Conservation (phyloP, 2,329 filamentous ascomycete species). For the Colletotrichum lini region DNA sequence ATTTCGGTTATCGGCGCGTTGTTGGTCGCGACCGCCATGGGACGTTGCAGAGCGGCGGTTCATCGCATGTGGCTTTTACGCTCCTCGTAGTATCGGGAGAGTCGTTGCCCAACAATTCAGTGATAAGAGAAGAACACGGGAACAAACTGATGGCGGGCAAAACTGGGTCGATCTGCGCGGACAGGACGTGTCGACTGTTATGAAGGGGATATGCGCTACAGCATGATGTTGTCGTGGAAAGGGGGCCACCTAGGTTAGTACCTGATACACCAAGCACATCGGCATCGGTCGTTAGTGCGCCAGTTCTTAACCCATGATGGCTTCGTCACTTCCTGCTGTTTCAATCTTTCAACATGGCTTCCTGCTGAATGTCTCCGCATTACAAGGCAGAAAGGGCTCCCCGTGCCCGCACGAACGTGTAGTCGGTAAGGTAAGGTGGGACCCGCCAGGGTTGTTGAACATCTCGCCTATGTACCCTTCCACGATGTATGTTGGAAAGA, state of each 20-base stretch:
- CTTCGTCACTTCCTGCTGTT: neutral
- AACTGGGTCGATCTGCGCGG: neutral
- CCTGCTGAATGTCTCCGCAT: neutral
- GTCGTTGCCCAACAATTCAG: neutral
- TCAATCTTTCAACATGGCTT: neutral
- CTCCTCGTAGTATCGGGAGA: neutral
- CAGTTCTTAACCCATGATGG: neutral
- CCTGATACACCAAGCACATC: neutral
- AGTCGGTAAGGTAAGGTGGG: neutral
- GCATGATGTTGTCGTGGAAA: neutral
- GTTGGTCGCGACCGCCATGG: slow-evolving; percentile 2
- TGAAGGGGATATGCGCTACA: neutral
- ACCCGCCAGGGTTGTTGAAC: neutral
- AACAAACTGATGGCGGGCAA: neutral
- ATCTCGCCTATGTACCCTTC: neutral
- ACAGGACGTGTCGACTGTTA: neutral
- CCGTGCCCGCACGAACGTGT: neutral
- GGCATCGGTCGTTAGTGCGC: neutral
- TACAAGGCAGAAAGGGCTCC: neutral
- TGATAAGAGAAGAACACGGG: too few relatives aligned
- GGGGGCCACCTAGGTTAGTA: neutral
- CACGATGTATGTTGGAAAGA: neutral
- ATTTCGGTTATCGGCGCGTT: neutral
- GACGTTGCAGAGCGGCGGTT: neutral
- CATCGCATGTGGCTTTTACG: slow-evolving; percentile 7